Conservation (phyloP, 2,329 filamentous ascomycete genomes). For the Hortaea sp. region DNA sequence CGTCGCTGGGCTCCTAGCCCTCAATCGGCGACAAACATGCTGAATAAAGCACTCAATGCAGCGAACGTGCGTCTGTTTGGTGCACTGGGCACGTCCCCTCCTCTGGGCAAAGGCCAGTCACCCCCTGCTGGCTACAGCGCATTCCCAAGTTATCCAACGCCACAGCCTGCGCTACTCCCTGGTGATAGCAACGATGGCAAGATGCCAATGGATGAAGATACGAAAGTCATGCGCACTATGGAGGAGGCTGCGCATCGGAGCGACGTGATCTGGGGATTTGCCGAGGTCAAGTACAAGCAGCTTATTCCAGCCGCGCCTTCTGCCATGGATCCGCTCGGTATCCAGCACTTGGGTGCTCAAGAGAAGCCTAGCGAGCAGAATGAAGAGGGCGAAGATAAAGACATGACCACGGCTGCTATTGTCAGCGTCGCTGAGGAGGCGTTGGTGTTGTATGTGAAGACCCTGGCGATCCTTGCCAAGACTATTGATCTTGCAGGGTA, state of each 20-base stretch:
- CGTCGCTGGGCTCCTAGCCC: conserved; percentile 62
- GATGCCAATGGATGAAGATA: conserved; percentile 65
- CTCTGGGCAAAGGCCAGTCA: conserved; percentile 49
- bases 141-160: conserved; percentile 73
- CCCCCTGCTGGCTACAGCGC: conserved; percentile 68
- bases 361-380: conserved; percentile 45
- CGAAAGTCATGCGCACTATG: conserved; percentile 65
- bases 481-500: conserved; percentile 89
- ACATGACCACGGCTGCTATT: conserved; percentile 74
- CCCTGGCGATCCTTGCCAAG: conserved; percentile 77
- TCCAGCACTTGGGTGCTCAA: conserved; percentile 42
- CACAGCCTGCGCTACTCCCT: conserved; percentile 52
- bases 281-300: conserved; percentile 97
- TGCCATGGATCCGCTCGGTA: conserved; percentile 57
- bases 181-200: conserved; percentile 52
- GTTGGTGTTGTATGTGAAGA: conserved; percentile 91
- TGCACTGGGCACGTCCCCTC: conserved; percentile 54
- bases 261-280: conserved; percentile 94
- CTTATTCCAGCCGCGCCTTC: conserved; percentile 82
- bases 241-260: conserved; percentile 89
- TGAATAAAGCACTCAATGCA: conserved; percentile 90
- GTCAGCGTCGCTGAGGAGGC: conserved; percentile 88
- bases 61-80: conserved; percentile 70
- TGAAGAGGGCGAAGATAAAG: conserved; percentile 55
- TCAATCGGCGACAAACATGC: conserved; percentile 76